A percentile compares a stretch with the other conserved stretches of the same genome.
Conservation (phyloP, 106 monocot genomes). For the Platanthera zijinensis region DNA sequence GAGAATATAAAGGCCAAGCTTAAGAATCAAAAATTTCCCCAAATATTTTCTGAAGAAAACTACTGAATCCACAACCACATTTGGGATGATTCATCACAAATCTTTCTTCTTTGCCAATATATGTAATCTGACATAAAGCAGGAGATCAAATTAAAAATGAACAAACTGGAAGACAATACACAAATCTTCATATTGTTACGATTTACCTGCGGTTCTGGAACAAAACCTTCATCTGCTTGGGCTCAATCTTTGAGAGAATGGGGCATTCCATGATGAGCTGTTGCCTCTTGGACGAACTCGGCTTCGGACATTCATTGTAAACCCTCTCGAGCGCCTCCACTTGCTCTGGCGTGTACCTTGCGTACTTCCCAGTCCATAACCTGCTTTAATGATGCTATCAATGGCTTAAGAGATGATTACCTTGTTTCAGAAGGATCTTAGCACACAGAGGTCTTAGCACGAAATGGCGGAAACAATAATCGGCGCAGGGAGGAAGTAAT, state of each 20-base stretch:
- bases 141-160: background rate
- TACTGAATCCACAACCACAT: background rate
- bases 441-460: too few relatives aligned
- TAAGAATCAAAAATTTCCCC: too few relatives aligned
- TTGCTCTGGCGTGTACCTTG: slow-evolving; percentile 92
- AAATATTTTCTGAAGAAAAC: background rate
- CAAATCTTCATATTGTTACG: background rate
- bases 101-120: background rate
- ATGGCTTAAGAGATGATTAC: too few relatives aligned
- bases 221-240: slow-evolving; percentile 98
- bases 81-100: background rate
- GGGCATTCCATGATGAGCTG: slow-evolving; percentile 89
- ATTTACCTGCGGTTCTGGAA: slow-evolving; percentile 89
- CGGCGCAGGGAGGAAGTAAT: too few relatives aligned
- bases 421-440: too few relatives aligned
- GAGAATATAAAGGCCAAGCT: too few relatives aligned
- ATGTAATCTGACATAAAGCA: background rate
- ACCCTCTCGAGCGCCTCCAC: slow-evolving; percentile 95
- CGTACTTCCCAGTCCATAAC: slow-evolving; percentile 83
- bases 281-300: slow-evolving; percentile 71
- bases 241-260: slow-evolving; percentile 78
- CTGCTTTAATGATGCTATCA: too few relatives aligned
- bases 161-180: background rate
- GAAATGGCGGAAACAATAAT: too few relatives aligned
- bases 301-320: slow-evolving; percentile 89